Base-by-base conservation (phyloP, 108 stramenopile genomes). In the Cylindrotheca closterium region DNA sequence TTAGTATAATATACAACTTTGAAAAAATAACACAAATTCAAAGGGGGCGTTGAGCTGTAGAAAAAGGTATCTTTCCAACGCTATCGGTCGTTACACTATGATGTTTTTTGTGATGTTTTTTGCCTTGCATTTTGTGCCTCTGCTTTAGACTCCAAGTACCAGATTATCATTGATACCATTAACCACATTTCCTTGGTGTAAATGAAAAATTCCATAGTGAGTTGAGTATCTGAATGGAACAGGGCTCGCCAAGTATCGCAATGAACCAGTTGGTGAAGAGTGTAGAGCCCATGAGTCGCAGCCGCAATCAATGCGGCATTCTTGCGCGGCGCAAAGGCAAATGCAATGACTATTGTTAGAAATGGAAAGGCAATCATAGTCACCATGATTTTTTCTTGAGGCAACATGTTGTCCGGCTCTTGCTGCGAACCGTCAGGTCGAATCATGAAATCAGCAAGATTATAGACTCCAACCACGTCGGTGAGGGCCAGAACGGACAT, bases 401-500 rank as follows among this genome's bases (percentile, higher is more conserved):
- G 55, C 5, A 30, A 8, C 24, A 57, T 30, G 30, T 57, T 5
- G 18, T 57, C n/a, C 15, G 55, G 55, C 5, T 57, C 30, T 23
- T 22, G 15, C 28, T 57, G 55, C 24, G 55, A 30, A 23, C 55
- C 55, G 23, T 57, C 55, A 10, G 55, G 55, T 7, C 55, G 55
- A 57, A 57, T 19, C 55, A 57, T 57, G 55, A 57, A 57, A 57
- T 57, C 55, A 10, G 55, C 55, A 12, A 57, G 4, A 10, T 15
- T 15, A 30, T 57, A 57, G 27, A 57, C 4, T 29, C 55, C 55
- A 29, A 30, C 15, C 5, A 57, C 15, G 28, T 57, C 55, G 28
- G 28, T n/a, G 28, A 23, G 19, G 23, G 29, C 30, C 15, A 57
- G 28, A 5, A 7, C 55, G 23, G 30, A 29, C 12, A 22, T n/a